Conservation (phyloP, 352 stramenopile species). For the Pythium sukuiense region DNA sequence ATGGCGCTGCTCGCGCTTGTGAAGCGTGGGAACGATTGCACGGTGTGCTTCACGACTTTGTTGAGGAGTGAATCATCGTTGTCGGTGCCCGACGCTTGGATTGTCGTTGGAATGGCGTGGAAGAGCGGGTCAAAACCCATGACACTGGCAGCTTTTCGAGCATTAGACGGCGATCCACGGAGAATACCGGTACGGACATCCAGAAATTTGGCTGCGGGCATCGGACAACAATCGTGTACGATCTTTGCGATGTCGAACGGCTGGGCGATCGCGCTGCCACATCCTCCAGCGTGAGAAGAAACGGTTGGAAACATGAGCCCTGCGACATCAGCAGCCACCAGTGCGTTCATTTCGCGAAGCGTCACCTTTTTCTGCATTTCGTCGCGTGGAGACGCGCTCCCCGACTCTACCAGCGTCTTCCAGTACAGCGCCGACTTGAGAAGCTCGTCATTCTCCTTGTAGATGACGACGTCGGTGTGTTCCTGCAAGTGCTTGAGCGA, state of each 20-base stretch:
- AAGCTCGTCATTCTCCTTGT: conserved; percentile 87
- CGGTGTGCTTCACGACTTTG: conserved; percentile 16
- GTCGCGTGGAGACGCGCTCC: conserved; percentile 4
- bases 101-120: conserved; percentile 12
- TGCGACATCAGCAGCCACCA: conserved; percentile 57
- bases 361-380: conserved; percentile 32
- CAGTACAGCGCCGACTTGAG: conserved; percentile 56
- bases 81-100: neutral
- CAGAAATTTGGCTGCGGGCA: conserved; percentile 59
- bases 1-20: conserved; percentile 10
- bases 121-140: conserved; percentile 20
- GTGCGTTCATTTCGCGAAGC: conserved; percentile 58
- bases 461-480: conserved; percentile 75
- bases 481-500: conserved; percentile 68
- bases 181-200: conserved; percentile 55
- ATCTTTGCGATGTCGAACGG: conserved; percentile 62
- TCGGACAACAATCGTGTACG: conserved; percentile 61
- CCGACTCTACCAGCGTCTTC: conserved; percentile 32
- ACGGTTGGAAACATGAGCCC: conserved; percentile 56
- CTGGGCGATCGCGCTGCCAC: conserved; percentile 1
- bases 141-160: conserved; percentile 3
- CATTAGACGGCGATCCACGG: conserved; percentile 8
- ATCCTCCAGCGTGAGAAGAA: neutral
- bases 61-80: neutral
- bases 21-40: conserved; percentile 22